Evolutionary conservation across 306 rosid species (phyloP).

Genomic region (Dalbergia cultrata): DNA sequence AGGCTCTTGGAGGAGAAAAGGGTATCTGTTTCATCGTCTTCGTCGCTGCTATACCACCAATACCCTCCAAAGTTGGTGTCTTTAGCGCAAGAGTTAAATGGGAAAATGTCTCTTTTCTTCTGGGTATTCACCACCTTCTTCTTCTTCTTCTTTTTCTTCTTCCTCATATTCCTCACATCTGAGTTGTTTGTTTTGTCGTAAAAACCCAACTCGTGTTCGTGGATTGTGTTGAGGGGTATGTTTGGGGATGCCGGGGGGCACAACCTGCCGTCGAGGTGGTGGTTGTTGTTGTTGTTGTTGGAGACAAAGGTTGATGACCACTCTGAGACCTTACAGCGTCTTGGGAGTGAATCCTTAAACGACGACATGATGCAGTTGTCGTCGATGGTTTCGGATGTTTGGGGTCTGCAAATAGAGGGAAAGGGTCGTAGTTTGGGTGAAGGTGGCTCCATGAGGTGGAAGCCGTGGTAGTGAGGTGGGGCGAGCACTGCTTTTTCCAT

Average conservation of each 20-base stretch:
- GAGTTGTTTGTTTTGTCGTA: conserved; percentile 26
- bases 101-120: conserved; percentile 58
- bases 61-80: conserved; percentile 62
- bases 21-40: conserved; percentile 79
- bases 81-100: conserved; percentile 59
- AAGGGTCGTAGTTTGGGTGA: conserved; percentile 52
- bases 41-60: conserved; percentile 86
- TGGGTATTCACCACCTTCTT: conserved; percentile 52
- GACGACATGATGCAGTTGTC: conserved; percentile 51
- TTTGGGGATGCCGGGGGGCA: conserved; percentile 65
- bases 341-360: conserved; percentile 57
- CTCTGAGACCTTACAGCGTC: conserved; percentile 62
- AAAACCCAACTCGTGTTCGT: conserved; percentile 39
- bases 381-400: conserved; percentile 36
- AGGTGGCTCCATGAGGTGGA: conserved; percentile 45
- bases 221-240: conserved; percentile 52
- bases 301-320: conserved; percentile 52
- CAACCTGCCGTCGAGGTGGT: conserved; percentile 13
- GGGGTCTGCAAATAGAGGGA: conserved; percentile 58
- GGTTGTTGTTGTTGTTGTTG: neutral
- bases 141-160: conserved; percentile 47
- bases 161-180: conserved; percentile 26
- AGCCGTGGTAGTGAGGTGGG: conserved; percentile 43
- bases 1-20: conserved; percentile 80
- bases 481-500: conserved; percentile 67